phyloP scores from a whole-genome alignment of 2,329 filamentous ascomycete genomes.

The Calonectria pseudoreteaudii region DNA sequence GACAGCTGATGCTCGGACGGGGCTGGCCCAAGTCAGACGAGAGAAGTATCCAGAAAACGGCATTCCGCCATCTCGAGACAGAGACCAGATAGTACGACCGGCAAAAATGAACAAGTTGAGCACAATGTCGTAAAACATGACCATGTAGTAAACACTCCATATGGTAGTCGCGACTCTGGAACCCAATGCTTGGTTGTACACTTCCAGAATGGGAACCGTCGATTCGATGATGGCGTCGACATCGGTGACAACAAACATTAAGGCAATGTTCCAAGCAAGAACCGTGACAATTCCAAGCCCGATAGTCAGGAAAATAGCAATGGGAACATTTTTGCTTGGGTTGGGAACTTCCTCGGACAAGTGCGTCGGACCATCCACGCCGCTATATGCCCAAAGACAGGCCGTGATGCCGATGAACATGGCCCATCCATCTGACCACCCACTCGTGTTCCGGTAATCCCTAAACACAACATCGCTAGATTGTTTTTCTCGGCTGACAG shows the following conservation, averaged over 20 bases:
- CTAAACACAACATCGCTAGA: constrained; percentile 31
- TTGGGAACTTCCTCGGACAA: constrained; percentile 41
- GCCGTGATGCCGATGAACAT: constrained; percentile 38
- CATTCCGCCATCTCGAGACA: constrained; percentile 40
- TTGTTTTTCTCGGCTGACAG: constrained; percentile 36
- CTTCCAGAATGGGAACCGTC: constrained; percentile 38
- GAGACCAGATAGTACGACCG: constrained; percentile 41
- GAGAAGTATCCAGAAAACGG: constrained; percentile 37
- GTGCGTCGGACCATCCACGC: constrained; percentile 38
- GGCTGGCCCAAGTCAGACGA: constrained; percentile 37
- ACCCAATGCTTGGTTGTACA: constrained; percentile 40
- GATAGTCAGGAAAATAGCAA: constrained; percentile 40
- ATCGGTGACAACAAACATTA: constrained; percentile 42
- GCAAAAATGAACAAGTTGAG: constrained; percentile 42
- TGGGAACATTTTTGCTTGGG: constrained; percentile 40
- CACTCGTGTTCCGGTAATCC: constrained; percentile 39
- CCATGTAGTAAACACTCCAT: constrained; percentile 40
- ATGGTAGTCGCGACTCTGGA: constrained; percentile 40
- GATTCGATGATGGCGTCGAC: constrained; percentile 38
- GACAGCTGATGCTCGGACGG: constrained; percentile 38
- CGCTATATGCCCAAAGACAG: constrained; percentile 40
- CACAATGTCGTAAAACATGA: constrained; percentile 44
- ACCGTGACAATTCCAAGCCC: constrained; percentile 37
- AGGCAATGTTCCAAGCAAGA: constrained; percentile 38
- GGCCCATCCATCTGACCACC: constrained; percentile 42